phyloP scores from a whole-genome alignment of 768 basidiomycete genomes.

The Fibroporia radiculosa region DNA sequence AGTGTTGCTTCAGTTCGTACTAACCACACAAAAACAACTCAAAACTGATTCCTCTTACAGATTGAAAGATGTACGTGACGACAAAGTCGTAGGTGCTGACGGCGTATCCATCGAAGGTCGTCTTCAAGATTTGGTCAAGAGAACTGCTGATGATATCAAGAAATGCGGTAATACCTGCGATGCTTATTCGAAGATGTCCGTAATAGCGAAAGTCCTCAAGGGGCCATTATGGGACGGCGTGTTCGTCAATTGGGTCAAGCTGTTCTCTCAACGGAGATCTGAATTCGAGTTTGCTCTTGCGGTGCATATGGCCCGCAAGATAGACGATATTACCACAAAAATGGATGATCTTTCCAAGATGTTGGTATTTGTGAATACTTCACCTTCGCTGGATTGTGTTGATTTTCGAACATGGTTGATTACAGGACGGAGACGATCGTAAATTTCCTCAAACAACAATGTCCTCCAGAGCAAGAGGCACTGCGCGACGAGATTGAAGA shows the following conservation, averaged over 20 bases:
- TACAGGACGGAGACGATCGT: slow-evolving; percentile 25
- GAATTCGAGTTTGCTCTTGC: slow-evolving; percentile 24
- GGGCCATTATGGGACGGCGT: slow-evolving; percentile 21
- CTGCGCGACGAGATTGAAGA: slow-evolving; percentile 16
- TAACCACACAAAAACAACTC: too few species aligned
- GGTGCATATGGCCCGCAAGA: slow-evolving; percentile 19
- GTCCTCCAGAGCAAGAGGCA: slow-evolving; percentile 33
- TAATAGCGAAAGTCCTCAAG: slow-evolving; percentile 22
- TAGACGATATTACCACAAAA: slow-evolving; percentile 16
- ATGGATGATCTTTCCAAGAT: slow-evolving; percentile 7
- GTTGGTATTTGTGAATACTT: too few species aligned
- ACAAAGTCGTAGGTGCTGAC: slow-evolving; percentile 21
- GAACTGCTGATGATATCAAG: slow-evolving; percentile 25
- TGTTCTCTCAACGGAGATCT: slow-evolving; percentile 17
- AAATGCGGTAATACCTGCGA: slow-evolving; percentile 26
- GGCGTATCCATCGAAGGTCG: slow-evolving; percentile 27
- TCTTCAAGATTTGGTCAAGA: slow-evolving; percentile 22
- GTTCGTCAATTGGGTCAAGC: slow-evolving; percentile 13
- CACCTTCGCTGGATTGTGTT: background rate
- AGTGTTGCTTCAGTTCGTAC: slow-evolving; percentile 37
- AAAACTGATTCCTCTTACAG: slow-evolving; percentile 3
- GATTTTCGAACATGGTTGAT: background rate
- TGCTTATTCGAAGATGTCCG: slow-evolving; percentile 23
- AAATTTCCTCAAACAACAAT: slow-evolving; percentile 29
- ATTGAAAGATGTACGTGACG: slow-evolving; percentile 24